These are phyloP conservation scores for Bacidia gigantensis DNA, from an alignment of 495 filamentous ascomycete genomes.

Conservation along the genomic window DNA sequence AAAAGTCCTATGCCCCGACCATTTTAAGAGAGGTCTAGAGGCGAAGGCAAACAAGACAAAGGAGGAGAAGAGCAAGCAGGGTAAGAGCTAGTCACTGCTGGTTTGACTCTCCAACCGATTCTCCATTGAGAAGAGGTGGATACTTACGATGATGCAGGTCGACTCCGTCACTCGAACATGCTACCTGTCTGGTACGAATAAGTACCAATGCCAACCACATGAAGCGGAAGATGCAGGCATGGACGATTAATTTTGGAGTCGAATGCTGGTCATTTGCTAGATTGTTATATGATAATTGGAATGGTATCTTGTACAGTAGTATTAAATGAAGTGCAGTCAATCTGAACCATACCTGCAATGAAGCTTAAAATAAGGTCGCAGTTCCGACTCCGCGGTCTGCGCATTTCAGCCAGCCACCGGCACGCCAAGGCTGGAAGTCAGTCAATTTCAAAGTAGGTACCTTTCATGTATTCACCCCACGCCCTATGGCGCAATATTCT, in stretches of 20 bases:
- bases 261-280: neutral
- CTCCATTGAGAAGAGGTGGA: too few species aligned
- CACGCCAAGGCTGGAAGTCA: neutral
- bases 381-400: neutral
- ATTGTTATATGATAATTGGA: neutral
- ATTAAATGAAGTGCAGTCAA: neutral
- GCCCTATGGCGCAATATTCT: neutral
- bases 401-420: neutral
- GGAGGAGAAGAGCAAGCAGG: conserved; percentile 11
- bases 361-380: neutral
- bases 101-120: too few species aligned
- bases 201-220: too few species aligned
- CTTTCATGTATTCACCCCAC: neutral
- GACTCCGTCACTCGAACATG: too few species aligned
- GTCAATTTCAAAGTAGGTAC: too few species aligned
- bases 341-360: neutral
- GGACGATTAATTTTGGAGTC: too few species aligned
- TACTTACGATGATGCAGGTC: too few species aligned
- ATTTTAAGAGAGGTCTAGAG: conserved; percentile 11
- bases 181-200: too few species aligned
- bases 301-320: neutral
- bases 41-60: conserved; percentile 21
- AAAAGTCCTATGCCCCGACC: conserved; percentile 10
- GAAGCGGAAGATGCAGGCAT: too few species aligned
- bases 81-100: neutral